Conservation (phyloP, 805 yeast genomes). For the Zygoascus bituminiphila region DNA sequence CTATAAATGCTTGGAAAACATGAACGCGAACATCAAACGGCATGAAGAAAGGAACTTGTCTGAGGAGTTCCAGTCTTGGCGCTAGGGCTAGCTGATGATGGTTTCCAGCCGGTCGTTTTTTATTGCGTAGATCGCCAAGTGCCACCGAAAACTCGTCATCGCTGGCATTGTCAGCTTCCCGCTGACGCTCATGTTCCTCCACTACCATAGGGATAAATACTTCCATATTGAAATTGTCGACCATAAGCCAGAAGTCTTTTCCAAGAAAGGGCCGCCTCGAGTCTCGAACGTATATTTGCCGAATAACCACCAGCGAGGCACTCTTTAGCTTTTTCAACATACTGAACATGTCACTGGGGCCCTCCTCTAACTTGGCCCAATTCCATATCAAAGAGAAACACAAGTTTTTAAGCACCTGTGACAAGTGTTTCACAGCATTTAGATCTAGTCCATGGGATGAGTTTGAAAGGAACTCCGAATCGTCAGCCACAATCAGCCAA, state of each 20-base stretch:
- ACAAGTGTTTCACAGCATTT: constrained; percentile 35
- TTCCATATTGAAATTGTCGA: constrained; percentile 27
- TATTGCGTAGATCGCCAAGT: constrained; percentile 10
- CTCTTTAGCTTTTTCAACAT: constrained; percentile 21
- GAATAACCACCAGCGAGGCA: constrained; percentile 44
- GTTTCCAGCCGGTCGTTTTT: constrained; percentile 7
- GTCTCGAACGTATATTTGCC: constrained; percentile 59
- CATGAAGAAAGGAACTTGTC: constrained; percentile 68
- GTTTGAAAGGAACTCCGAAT: constrained; percentile 44
- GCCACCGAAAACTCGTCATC: constrained; percentile 9
- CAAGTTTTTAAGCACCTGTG: constrained; percentile 42
- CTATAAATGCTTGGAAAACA: constrained; percentile 57
- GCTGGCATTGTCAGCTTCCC: constrained; percentile 20
- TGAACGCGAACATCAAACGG: constrained; percentile 68
- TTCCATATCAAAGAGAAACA: constrained; percentile 39
- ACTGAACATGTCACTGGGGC: not conserved
- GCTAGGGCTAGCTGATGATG: not conserved
- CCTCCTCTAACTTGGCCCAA: constrained; percentile 8
- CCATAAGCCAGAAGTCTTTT: constrained; percentile 46
- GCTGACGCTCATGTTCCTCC: constrained; percentile 36
- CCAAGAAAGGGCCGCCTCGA: constrained; percentile 49
- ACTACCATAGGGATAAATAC: constrained; percentile 33
- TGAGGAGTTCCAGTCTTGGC: constrained; percentile 41
- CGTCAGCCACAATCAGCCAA: constrained; percentile 60
- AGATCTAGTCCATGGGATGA: constrained; percentile 34